Evolutionary conservation across 2,329 filamentous ascomycete genomes (phyloP).

Genomic region (Colletotrichum orchidophilum): DNA sequence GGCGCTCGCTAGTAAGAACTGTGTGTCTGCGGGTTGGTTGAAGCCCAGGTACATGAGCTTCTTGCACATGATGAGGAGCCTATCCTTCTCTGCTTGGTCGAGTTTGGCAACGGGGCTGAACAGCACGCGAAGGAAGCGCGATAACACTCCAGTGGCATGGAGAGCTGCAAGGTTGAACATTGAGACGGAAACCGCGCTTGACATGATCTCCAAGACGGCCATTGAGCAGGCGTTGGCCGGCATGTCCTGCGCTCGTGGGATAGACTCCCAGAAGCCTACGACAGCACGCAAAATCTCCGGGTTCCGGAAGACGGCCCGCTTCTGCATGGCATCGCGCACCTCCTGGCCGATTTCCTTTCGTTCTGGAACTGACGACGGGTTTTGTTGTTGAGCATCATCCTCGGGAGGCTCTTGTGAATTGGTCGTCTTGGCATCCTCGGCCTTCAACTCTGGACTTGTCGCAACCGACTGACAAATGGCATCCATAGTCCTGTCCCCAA

Average conservation of each 20-base stretch:
- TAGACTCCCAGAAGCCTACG: constrained; percentile 70
- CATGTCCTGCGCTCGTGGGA: constrained; percentile 58
- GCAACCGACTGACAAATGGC: constrained; percentile 69
- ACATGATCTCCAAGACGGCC: constrained; percentile 72
- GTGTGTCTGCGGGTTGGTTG: constrained; percentile 82
- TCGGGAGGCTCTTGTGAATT: constrained; percentile 36
- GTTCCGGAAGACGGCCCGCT: constrained; percentile 64
- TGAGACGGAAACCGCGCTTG: constrained; percentile 66
- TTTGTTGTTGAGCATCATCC: constrained; percentile 21
- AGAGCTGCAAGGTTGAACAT: constrained; percentile 75
- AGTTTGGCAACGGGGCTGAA: constrained; percentile 64
- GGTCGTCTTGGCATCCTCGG: constrained; percentile 38
- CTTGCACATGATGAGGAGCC: constrained; percentile 74
- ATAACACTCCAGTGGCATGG: constrained; percentile 77
- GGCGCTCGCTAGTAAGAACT: constrained; percentile 70
- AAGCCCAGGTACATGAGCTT: constrained; percentile 79
- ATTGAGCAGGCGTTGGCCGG: constrained; percentile 65
- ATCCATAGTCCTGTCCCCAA: constrained; percentile 80
- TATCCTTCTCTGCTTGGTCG: constrained; percentile 62
- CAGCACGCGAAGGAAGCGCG: constrained; percentile 70
- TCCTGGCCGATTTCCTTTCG: constrained; percentile 42
- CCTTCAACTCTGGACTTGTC: neutral
- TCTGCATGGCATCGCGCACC: constrained; percentile 59
- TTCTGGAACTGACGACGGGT: neutral
- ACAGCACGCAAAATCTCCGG: constrained; percentile 71